Conservation (phyloP, 1,284 basidiomycete genomes). For the Fomitiporia mediterranea region DNA sequence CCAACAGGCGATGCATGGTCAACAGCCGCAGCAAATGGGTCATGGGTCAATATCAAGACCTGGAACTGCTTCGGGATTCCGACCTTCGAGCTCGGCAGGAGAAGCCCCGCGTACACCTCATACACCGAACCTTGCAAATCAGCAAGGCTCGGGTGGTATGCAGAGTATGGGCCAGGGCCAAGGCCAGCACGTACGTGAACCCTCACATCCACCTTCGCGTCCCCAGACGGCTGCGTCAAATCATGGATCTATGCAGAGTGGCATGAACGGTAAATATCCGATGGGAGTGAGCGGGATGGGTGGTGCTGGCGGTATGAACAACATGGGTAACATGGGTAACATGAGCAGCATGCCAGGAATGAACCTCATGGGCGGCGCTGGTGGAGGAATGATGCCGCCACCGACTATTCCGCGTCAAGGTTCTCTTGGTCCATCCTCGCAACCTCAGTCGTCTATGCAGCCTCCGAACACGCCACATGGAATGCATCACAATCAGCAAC, state of each 20-base stretch:
- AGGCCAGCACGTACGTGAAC: conserved; percentile 21
- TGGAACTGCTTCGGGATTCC: conserved; percentile 20
- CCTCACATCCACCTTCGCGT: conserved; percentile 16
- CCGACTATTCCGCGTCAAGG: conserved; percentile 24
- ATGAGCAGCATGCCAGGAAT: conserved; percentile 11
- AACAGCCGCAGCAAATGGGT: conserved; percentile 16
- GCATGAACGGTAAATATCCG: conserved; percentile 5
- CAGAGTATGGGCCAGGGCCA: conserved; percentile 18
- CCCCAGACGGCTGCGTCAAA: conserved; percentile 18
- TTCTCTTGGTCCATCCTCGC: neutral
- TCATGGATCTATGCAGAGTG: conserved; percentile 13
- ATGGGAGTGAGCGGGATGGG: conserved; percentile 3
- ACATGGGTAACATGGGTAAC: conserved; percentile 7
- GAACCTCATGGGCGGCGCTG: conserved; percentile 21
- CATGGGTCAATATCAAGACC: conserved; percentile 15
- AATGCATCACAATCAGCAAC: neutral
- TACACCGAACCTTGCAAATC: conserved; percentile 22
- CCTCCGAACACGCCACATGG: neutral
- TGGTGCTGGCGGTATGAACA: conserved; percentile 1
- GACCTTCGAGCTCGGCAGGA: conserved; percentile 5
- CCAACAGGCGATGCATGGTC: conserved; percentile 15
- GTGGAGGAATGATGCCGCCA: conserved; percentile 28
- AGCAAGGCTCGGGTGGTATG: conserved; percentile 21
- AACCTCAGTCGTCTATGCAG: neutral
- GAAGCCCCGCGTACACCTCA: conserved; percentile 28